These are phyloP conservation scores for Auriculariales sp. DNA, from an alignment of 768 basidiomycete species.

Conservation along the genomic window DNA sequence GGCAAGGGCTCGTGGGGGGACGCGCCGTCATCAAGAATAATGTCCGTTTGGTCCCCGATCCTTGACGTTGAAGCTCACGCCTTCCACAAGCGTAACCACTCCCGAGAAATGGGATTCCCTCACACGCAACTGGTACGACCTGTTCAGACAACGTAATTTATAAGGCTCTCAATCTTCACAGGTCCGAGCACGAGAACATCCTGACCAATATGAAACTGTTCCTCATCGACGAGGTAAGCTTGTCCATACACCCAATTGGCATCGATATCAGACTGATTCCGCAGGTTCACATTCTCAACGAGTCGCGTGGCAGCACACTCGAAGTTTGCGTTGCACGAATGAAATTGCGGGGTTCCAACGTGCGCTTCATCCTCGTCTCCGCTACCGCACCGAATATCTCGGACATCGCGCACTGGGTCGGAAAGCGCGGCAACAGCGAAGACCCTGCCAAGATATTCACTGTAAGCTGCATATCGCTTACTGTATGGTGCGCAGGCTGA, in stretches of 20 bases:
- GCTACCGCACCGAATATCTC: slow-evolving; percentile 89
- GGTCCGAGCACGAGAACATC: slow-evolving; percentile 50
- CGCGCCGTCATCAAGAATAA: slow-evolving; percentile 61
- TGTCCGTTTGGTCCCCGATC: slow-evolving; percentile 37
- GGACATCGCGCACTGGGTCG: slow-evolving; percentile 85
- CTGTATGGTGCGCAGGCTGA: neutral
- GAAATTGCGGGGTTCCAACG: slow-evolving; percentile 53
- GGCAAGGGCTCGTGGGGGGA: slow-evolving; percentile 58
- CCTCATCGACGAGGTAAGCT: slow-evolving; percentile 74
- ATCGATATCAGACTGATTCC: neutral
- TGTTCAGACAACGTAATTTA: slow-evolving; percentile 1
- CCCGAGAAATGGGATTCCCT: slow-evolving; percentile 96
- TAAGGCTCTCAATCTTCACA: slow-evolving; percentile 12
- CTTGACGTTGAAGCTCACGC: neutral
- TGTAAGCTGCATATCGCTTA: slow-evolving; percentile 33
- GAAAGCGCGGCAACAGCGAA: slow-evolving; percentile 21
- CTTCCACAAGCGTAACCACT: neutral
- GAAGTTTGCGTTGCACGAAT: slow-evolving; percentile 93
- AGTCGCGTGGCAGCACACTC: slow-evolving; percentile 77
- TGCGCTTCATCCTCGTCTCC: slow-evolving; percentile 81
- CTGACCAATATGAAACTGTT: slow-evolving; percentile 63
- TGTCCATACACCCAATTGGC: neutral
- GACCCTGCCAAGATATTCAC: slow-evolving; percentile 51
- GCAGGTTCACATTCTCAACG: slow-evolving; percentile 86
- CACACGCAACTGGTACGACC: slow-evolving; percentile 63